These are phyloP conservation scores for Fusarium sp. DNA, from an alignment of 2,329 filamentous ascomycete genomes.

Conservation along the genomic window DNA sequence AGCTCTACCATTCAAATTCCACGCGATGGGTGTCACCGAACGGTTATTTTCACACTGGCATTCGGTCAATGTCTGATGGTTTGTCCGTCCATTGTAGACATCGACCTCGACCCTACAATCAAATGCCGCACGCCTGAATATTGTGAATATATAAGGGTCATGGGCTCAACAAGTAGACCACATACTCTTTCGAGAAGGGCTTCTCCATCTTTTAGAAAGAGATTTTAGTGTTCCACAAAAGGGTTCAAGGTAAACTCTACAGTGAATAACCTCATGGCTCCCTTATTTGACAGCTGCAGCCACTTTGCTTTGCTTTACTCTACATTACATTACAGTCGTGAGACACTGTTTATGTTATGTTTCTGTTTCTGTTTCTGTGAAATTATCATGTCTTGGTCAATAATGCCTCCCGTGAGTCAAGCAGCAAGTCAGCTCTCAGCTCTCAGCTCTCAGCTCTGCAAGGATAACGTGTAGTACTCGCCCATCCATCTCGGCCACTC, in stretches of 20 bases:
- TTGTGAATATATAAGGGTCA: background rate
- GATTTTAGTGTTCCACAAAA: slow-evolving; percentile 6
- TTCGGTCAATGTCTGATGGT: background rate
- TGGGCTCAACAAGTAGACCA: background rate
- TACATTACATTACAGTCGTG: background rate
- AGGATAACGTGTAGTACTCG: background rate
- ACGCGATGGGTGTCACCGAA: background rate
- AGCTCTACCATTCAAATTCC: background rate
- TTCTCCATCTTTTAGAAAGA: background rate
- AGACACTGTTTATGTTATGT: background rate
- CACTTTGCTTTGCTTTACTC: background rate
- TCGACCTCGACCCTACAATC: background rate
- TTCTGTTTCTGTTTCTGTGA: background rate
- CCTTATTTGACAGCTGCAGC: slow-evolving; percentile 8
- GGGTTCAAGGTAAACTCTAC: slow-evolving; percentile 3
- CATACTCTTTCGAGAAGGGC: background rate
- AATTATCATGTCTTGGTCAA: background rate
- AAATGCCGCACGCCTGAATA: slow-evolving; percentile 12
- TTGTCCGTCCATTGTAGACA: background rate
- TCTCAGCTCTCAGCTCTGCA: background rate
- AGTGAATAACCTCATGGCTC: slow-evolving; percentile 10
- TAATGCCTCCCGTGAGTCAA: slow-evolving; percentile 1
- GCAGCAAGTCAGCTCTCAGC: background rate
- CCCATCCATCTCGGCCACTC: background rate
- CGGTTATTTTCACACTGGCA: background rate